A percentile compares a stretch with the other conserved stretches of the same genome.
These are phyloP conservation scores for Talaromyces sp. DNA, from an alignment of 2,329 filamentous ascomycete genomes.

Conservation along the genomic window DNA sequence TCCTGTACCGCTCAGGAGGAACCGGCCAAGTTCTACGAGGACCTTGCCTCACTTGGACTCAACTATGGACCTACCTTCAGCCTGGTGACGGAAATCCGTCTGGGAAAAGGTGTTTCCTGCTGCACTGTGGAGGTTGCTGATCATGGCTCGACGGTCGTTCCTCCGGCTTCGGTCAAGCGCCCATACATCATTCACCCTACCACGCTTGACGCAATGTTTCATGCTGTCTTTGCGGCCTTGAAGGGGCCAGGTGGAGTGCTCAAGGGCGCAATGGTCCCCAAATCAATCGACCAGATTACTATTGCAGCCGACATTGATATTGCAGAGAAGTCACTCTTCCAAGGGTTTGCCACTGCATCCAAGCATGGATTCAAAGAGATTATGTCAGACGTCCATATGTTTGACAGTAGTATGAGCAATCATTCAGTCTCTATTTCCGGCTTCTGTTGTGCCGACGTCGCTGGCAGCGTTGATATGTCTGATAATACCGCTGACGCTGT, in stretches of 20 bases:
- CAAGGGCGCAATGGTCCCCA: conserved; percentile 10
- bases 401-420: background rate
- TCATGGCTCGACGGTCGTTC: background rate
- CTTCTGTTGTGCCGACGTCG: conserved; percentile 8
- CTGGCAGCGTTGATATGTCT: background rate
- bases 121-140: background rate
- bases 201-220: conserved; percentile 4
- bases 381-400: conserved; percentile 6
- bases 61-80: conserved; percentile 15
- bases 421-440: background rate
- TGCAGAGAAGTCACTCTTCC: background rate
- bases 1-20: background rate
- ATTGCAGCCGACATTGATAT: background rate
- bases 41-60: conserved; percentile 4
- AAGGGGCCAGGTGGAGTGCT: background rate
- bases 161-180: background rate
- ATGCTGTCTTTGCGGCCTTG: conserved; percentile 1
- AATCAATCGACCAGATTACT: background rate
- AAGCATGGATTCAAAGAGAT: conserved; percentile 8
- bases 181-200: conserved; percentile 13
- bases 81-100: background rate
- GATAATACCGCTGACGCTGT: background rate
- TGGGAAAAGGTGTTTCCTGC: background rate
- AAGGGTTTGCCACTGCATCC: conserved; percentile 2
- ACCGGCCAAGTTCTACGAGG: conserved; percentile 4